Percentiles rank a stretch among this genome's conserved stretches.
These are phyloP conservation scores for Chalciporus sphaerocephalus DNA, from an alignment of 768 basidiomycete genomes.

Conservation along the genomic window DNA sequence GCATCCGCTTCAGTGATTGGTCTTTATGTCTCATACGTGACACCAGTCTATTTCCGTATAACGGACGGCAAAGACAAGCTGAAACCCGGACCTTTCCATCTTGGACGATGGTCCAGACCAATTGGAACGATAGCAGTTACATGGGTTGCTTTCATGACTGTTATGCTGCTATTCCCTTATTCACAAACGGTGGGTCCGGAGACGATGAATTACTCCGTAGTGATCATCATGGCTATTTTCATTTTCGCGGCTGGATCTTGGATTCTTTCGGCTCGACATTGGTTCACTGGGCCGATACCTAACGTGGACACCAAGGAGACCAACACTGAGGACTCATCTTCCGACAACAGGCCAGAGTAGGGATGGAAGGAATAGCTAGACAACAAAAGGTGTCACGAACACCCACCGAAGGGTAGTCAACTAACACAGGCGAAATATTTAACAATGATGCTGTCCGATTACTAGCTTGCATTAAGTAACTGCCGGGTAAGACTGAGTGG, in stretches of 20 bases:
- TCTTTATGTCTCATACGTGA: constrained; percentile 36
- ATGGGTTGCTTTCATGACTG: constrained; percentile 33
- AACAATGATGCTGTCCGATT: too few species aligned
- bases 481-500: too few species aligned
- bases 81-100: constrained; percentile 33
- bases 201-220: constrained; percentile 6
- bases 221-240: constrained; percentile 27
- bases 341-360: constrained; percentile 1
- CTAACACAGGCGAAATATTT: too few species aligned
- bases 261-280: constrained; percentile 29
- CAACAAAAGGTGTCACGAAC: too few species aligned
- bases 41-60: constrained; percentile 35
- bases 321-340: background rate
- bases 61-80: constrained; percentile 33
- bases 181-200: background rate
- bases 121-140: constrained; percentile 29
- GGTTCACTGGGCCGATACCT: constrained; percentile 30
- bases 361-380: too few species aligned
- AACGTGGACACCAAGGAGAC: constrained; percentile 14
- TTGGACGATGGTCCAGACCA: constrained; percentile 30
- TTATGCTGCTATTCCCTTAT: constrained; percentile 32
- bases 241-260: constrained; percentile 28
- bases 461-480: too few species aligned
- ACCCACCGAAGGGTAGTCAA: too few species aligned
- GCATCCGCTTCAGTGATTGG: constrained; percentile 35